Evolutionary conservation across 1,284 basidiomycete genomes (phyloP).

Genomic region (Phenoliferia sp.): DNA sequence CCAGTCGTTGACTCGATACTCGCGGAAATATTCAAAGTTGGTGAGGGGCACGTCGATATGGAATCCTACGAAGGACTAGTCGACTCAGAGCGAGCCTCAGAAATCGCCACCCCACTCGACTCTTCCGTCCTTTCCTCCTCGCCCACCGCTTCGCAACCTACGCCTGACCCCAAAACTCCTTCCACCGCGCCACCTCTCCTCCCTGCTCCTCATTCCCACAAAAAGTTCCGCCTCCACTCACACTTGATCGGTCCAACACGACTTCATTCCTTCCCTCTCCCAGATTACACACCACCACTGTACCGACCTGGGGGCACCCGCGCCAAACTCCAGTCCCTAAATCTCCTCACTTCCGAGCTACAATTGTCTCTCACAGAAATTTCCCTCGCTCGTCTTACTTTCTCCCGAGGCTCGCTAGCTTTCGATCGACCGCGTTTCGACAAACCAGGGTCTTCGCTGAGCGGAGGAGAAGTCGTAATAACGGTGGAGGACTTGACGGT

Average conservation of each 20-base stretch:
- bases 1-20: background rate
- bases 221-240: constrained; percentile 3
- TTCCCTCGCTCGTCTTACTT: background rate
- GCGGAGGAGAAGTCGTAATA: constrained; percentile 5
- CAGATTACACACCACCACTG: constrained; percentile 2
- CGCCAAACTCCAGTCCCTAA: constrained; percentile 9
- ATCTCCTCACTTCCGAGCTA: constrained; percentile 10
- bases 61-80: constrained; percentile 4
- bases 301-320: constrained; percentile 11
- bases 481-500: constrained; percentile 9
- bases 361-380: constrained; percentile 1
- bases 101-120: constrained; percentile 4
- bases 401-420: constrained; percentile 3
- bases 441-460: background rate
- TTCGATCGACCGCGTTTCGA: constrained; percentile 11
- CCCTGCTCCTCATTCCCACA: background rate
- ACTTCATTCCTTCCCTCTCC: constrained; percentile 6
- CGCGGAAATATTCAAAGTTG: background rate
- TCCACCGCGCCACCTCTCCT: background rate
- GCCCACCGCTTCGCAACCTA: background rate
- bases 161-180: background rate
- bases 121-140: constrained; percentile 1
- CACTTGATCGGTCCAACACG: constrained; percentile 9
- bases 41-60: background rate
- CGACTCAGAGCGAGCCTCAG: constrained; percentile 1